These are phyloP conservation scores for Phytopythium vexans DNA, from an alignment of 352 stramenopile species.

Conservation along the genomic window DNA sequence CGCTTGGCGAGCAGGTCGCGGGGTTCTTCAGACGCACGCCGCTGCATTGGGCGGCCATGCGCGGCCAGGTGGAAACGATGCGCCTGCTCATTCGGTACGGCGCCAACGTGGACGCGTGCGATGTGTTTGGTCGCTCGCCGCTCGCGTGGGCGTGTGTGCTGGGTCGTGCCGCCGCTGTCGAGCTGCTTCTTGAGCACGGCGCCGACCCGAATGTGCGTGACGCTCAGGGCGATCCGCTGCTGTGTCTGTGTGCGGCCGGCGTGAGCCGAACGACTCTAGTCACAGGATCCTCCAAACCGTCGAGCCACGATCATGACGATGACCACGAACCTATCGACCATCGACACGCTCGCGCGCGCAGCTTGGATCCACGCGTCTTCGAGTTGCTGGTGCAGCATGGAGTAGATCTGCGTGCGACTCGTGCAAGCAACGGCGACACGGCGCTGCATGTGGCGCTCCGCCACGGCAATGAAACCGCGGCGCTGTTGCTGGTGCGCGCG, in stretches of 20 bases:
- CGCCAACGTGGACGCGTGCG: conserved; percentile 46
- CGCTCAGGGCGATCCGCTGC: conserved; percentile 54
- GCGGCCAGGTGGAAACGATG: conserved; percentile 52
- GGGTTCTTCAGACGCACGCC: conserved; percentile 67
- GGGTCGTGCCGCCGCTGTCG: conserved; percentile 58
- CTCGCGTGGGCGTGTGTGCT: conserved; percentile 71
- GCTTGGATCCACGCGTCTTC: conserved; percentile 53
- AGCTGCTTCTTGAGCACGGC: conserved; percentile 49
- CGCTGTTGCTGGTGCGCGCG: conserved; percentile 63
- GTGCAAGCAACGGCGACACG: conserved; percentile 62
- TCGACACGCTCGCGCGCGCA: conserved; percentile 18
- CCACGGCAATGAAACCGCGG: conserved; percentile 60
- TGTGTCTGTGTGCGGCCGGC: conserved; percentile 63
- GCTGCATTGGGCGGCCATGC: conserved; percentile 80
- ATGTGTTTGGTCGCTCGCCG: conserved; percentile 68
- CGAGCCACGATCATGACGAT: conserved; percentile 12
- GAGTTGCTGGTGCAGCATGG: conserved; percentile 41
- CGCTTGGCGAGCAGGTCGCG: conserved; percentile 63
- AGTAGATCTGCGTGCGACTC: conserved; percentile 52
- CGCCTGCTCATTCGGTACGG: conserved; percentile 63
- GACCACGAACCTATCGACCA: conserved; percentile 20
- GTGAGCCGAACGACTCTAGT: conserved; percentile 1
- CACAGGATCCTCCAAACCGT: background rate
- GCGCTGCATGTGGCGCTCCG: conserved; percentile 75
- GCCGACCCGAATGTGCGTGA: conserved; percentile 62